Evolutionary conservation across 1,284 basidiomycete species (phyloP), one percentile per base, ranked within the genome.

Genomic region (Schizophyllum commune): DNA sequence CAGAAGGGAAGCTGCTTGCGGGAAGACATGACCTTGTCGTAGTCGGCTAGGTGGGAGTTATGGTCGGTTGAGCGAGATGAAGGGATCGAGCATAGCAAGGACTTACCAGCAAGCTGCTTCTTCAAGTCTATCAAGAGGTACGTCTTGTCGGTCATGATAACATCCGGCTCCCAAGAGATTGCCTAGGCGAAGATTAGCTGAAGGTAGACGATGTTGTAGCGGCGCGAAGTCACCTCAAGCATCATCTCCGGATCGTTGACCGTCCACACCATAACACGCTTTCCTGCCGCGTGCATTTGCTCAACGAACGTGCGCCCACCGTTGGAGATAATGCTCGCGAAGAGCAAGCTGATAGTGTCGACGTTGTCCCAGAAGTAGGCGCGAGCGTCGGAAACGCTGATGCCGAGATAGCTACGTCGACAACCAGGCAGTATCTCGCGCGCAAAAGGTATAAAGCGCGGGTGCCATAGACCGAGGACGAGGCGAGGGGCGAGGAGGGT

Each of bases 1-100:
- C 91, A 92, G 52, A 92, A 75, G 78, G 92, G 91, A 65, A 79
- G 72, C 52, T 90, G 84, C 27, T 83, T 79, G 68, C 89, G 81
- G 65, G 79, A 78, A 11, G 83, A 76, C 52, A 79, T 78, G 34
- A 80, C 83, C 66, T 80, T 83, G 58, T 89, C 83, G 68, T 88
- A 91, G 72, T 92, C 85, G 32, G 71, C 88, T 91, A 71, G 61
- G 53, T 55, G 56, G 13, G 13, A 47, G 39, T 3, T 3, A 47
- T 3, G 9, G 2, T 11, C 8, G 9, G 39, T 4, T 13, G n/a
- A n/a, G n/a, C n/a, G n/a, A 47, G 39, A 47, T 13, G 39, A 17
- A 17, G 17, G 39, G 17, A 47, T 11, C 17, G 39, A 47, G 39
- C 17, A 47, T 47, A 47, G 13, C 9, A 8, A 17, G 9, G 13